Evolutionary conservation across 2,329 filamentous ascomycete species (phyloP).

Genomic region (Neopestalotiopsis rosae): DNA sequence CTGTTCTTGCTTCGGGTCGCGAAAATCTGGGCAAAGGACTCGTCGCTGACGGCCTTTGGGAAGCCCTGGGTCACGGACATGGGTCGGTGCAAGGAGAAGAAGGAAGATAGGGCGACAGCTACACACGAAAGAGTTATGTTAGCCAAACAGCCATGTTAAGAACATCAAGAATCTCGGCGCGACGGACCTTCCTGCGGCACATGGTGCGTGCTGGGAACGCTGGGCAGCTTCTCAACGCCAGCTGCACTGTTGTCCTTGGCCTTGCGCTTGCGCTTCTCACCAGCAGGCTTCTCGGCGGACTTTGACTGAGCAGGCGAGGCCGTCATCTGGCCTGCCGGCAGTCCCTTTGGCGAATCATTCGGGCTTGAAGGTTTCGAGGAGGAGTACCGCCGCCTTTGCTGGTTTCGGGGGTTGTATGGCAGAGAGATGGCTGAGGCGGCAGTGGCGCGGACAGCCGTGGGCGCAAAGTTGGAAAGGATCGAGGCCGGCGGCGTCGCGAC

Average conservation of each 20-base stretch:
- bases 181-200: slow-evolving; percentile 68
- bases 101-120: slow-evolving; percentile 89
- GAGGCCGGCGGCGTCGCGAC: slow-evolving; percentile 51
- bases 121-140: slow-evolving; percentile 25
- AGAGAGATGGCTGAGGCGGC: slow-evolving; percentile 39
- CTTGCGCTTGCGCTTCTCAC: slow-evolving; percentile 65
- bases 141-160: slow-evolving; percentile 16
- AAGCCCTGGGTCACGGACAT: slow-evolving; percentile 87
- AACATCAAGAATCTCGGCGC: neutral
- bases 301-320: slow-evolving; percentile 47
- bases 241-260: slow-evolving; percentile 56
- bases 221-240: slow-evolving; percentile 65
- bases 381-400: slow-evolving; percentile 60
- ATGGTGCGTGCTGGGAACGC: slow-evolving; percentile 77
- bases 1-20: slow-evolving; percentile 55
- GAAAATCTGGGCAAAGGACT: slow-evolving; percentile 87
- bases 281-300: slow-evolving; percentile 45
- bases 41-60: slow-evolving; percentile 72
- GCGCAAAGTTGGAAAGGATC: slow-evolving; percentile 48
- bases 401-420: slow-evolving; percentile 43
- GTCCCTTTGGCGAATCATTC: slow-evolving; percentile 59
- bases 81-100: slow-evolving; percentile 95
- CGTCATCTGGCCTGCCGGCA: slow-evolving; percentile 56
- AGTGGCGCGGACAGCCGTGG: slow-evolving; percentile 44
- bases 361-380: slow-evolving; percentile 68